A percentile compares a stretch with the other conserved stretches of the same genome.
These are phyloP conservation scores for Pythium monospermum DNA, from an alignment of 352 stramenopile genomes.

Conservation along the genomic window DNA sequence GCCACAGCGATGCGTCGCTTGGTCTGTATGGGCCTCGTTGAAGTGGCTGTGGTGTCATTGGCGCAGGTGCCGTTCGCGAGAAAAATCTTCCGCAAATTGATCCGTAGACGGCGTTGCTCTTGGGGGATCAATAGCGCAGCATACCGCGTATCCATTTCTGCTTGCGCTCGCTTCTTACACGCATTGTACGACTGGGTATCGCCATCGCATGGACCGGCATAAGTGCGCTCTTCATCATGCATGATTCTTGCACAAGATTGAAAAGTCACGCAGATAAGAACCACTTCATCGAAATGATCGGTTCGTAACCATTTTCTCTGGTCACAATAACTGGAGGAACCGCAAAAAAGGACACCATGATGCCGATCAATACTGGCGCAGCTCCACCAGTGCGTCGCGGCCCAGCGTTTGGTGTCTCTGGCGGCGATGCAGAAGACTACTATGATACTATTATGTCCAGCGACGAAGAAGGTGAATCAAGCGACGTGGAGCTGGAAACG, in stretches of 20 bases:
- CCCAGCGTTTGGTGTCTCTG: constrained; percentile 10
- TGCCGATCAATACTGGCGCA: no score
- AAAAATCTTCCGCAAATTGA: constrained; percentile 16
- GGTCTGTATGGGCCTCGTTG: neutral
- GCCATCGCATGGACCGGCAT: no score
- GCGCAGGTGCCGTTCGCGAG: neutral
- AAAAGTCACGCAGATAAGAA: no score
- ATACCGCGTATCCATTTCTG: neutral
- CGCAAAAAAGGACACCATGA: no score
- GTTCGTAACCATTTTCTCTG: no score
- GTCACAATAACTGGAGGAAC: no score
- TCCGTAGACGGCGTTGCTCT: constrained; percentile 20
- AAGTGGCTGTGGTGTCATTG: neutral
- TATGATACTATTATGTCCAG: constrained; percentile 49
- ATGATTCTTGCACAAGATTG: no score
- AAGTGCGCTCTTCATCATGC: no score
- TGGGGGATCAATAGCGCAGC: constrained; percentile 8
- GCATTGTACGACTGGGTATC: neutral
- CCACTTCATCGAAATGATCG: no score
- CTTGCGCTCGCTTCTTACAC: neutral
- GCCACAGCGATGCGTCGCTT: no score
- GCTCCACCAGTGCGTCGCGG: constrained; percentile 6
- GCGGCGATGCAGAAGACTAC: constrained; percentile 49
- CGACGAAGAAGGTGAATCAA: constrained; percentile 40
- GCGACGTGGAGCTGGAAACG: constrained; percentile 24